phyloP scores from a whole-genome alignment of 139 green algal genomes.

The Tetradesmus lagerheimii region DNA sequence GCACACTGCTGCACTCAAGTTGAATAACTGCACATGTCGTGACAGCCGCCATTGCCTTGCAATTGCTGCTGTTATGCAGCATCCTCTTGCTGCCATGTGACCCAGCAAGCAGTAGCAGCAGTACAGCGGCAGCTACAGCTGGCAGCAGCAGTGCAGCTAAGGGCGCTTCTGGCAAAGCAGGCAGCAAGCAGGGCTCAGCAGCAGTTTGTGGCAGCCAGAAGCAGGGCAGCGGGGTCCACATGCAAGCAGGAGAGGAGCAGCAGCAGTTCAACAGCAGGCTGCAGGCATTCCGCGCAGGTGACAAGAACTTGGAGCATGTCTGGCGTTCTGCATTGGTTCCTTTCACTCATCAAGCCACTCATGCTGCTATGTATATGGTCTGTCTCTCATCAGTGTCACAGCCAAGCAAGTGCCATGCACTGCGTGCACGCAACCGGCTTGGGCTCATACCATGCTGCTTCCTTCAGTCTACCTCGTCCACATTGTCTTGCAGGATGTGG shows the following conservation, averaged over 20 bases:
- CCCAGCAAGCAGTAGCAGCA: neutral
- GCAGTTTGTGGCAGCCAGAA: neutral
- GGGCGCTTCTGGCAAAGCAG: neutral
- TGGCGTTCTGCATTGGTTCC: too few relatives aligned
- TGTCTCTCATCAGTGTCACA: too few relatives aligned
- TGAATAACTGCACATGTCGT: neutral
- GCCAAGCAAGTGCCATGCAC: neutral
- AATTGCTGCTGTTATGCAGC: conserved; percentile 12
- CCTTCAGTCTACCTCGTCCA: neutral
- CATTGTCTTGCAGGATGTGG: conserved; percentile 11
- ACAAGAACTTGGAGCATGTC: too few relatives aligned
- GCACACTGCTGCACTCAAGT: neutral
- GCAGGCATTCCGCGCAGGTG: conserved; percentile 20
- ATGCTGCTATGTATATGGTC: too few relatives aligned
- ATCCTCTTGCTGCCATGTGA: conserved; percentile 21
- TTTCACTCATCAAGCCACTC: too few relatives aligned
- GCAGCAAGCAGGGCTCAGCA: neutral
- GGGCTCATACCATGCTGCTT: neutral
- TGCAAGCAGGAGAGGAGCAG: neutral
- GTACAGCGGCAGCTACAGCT: neutral
- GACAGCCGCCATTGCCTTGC: neutral
- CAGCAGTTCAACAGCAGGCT: conserved; percentile 13
- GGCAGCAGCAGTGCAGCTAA: neutral
- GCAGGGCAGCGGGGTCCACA: neutral
- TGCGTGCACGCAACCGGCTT: neutral